Conservation (phyloP, 805 yeast genomes). For the Wilhelminamyces savonicus region DNA sequence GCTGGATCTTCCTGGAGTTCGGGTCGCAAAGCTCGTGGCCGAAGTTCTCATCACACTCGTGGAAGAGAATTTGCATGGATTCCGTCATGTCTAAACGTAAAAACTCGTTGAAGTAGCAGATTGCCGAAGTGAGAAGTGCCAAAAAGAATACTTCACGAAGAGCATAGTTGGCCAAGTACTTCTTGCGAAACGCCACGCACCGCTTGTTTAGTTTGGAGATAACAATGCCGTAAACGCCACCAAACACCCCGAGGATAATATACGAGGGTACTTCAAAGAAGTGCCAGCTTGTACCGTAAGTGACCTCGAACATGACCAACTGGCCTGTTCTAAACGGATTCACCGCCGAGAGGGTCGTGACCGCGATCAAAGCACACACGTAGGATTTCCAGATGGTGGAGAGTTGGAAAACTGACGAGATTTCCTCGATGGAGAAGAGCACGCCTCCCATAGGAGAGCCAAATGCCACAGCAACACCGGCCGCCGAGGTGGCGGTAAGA, state of each 20-base stretch:
- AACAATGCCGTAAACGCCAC: constrained; percentile 83
- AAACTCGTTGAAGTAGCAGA: constrained; percentile 81
- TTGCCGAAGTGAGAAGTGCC: constrained; percentile 61
- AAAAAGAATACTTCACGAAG: constrained; percentile 66
- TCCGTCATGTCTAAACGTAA: constrained; percentile 90
- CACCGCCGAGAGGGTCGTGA: constrained; percentile 67
- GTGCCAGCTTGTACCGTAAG: constrained; percentile 82
- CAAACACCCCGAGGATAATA: constrained; percentile 76
- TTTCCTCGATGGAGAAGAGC: constrained; percentile 86
- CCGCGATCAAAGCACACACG: constrained; percentile 85
- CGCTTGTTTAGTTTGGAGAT: constrained; percentile 71
- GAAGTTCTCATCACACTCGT: constrained; percentile 60
- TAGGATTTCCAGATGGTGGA: constrained; percentile 87
- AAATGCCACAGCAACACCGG: constrained; percentile 98
- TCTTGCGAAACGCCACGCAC: constrained; percentile 72
- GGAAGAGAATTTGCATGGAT: constrained; percentile 83
- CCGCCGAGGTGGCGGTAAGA: constrained; percentile 87
- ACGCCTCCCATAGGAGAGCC: constrained; percentile 98
- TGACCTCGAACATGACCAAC: constrained; percentile 87
- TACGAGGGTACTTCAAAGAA: constrained; percentile 78
- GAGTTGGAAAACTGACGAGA: constrained; percentile 65
- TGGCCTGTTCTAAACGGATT: constrained; percentile 96
- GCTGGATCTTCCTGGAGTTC: constrained; percentile 18
- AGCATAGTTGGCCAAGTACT: constrained; percentile 51
- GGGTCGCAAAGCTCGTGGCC: constrained; percentile 35